A percentile compares a stretch with the other conserved stretches of the same genome.
These are phyloP conservation scores for Aspergillus caelatus DNA, from an alignment of 2,329 filamentous ascomycete genomes.

Conservation along the genomic window DNA sequence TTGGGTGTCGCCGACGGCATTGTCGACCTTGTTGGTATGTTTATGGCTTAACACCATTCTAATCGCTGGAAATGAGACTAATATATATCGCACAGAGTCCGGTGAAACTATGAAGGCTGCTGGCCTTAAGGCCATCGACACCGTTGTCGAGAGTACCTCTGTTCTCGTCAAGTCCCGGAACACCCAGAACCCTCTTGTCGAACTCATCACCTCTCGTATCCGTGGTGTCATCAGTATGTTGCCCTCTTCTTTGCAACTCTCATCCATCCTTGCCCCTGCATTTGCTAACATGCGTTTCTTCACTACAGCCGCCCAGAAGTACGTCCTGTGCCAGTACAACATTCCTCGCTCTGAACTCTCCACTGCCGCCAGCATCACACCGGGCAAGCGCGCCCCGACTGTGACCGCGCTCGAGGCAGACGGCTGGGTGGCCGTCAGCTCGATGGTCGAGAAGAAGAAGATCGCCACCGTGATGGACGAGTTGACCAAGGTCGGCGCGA, in stretches of 20 bases:
- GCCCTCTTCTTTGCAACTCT: not conserved
- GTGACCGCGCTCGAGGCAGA: constrained; percentile 86
- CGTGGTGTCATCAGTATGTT: constrained; percentile 81
- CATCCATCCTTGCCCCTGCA: not conserved
- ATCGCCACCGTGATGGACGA: constrained; percentile 88
- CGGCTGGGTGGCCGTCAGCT: constrained; percentile 90
- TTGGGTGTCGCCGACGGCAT: constrained; percentile 95
- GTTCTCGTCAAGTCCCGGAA: constrained; percentile 89
- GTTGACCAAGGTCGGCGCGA: constrained; percentile 72
- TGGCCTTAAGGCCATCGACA: constrained; percentile 90
- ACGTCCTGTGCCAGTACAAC: constrained; percentile 96
- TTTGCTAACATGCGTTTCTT: constrained; percentile 1
- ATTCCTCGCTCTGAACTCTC: constrained; percentile 71
- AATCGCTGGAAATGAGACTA: not conserved
- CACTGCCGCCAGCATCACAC: constrained; percentile 75
- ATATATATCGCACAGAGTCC: constrained; percentile 65
- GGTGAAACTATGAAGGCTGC: constrained; percentile 98
- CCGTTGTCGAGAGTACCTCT: constrained; percentile 83
- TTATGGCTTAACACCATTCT: not conserved
- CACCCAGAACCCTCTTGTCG: constrained; percentile 78
- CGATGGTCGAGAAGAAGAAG: constrained; percentile 88
- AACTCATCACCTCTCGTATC: constrained; percentile 84
- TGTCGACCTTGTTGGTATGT: constrained; percentile 91
- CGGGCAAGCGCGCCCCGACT: constrained; percentile 90
- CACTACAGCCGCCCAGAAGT: constrained; percentile 74